Conservation (phyloP, 202 grass and related monocot genomes). For the Schoenoplectus tabernaemontani region DNA sequence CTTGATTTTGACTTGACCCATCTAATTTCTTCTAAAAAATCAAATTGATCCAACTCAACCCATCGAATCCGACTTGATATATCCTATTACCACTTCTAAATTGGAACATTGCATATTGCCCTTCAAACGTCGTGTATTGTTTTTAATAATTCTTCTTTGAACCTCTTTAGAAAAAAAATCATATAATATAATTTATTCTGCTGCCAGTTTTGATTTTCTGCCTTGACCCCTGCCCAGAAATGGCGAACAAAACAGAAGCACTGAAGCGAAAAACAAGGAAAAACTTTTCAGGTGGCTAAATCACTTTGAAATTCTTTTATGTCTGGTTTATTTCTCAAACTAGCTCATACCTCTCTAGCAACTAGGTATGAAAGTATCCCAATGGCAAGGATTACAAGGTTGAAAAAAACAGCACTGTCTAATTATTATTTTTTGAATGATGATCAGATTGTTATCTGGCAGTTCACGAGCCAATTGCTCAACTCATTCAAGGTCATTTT, state of each 20-base stretch:
- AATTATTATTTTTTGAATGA: neutral
- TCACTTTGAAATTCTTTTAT: neutral
- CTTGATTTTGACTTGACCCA: too few relatives aligned
- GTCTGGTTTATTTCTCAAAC: neutral
- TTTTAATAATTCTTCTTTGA: neutral
- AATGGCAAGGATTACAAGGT: conserved; percentile 6
- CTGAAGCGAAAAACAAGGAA: neutral
- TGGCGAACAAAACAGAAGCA: neutral
- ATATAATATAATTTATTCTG: neutral
- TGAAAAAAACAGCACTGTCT: neutral
- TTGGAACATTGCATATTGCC: too few relatives aligned
- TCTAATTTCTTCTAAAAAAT: too few relatives aligned
- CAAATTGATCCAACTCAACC: too few relatives aligned
- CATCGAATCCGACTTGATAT: too few relatives aligned
- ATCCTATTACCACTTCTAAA: too few relatives aligned
- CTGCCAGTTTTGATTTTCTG: neutral
- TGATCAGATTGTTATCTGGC: neutral
- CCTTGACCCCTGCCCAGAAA: neutral
- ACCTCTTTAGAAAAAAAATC: neutral
- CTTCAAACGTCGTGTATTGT: too few relatives aligned
- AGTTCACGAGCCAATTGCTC: neutral
- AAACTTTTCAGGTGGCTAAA: neutral
- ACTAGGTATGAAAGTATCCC: conserved; percentile 2
- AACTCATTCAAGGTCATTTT: neutral
- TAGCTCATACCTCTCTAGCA: conserved; percentile 3